phyloP scores from a whole-genome alignment of 306 rosid genomes.

The Alnus rubra region DNA sequence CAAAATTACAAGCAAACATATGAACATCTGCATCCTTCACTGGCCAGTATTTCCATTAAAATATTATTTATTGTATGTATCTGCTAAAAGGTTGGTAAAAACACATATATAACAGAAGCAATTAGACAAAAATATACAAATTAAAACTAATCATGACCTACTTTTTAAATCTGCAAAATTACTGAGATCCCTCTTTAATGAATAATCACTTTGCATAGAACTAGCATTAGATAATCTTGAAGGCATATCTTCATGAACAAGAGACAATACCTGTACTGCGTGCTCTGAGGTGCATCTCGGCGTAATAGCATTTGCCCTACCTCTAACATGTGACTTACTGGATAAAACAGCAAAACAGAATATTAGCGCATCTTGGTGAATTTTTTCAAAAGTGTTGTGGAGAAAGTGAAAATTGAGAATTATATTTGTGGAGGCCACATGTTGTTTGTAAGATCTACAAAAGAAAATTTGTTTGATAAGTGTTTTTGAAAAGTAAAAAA shows the following conservation, averaged over 20 bases:
- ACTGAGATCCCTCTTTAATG: neutral
- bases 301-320: constrained; percentile 60
- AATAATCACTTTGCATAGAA: neutral
- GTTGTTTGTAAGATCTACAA: no score
- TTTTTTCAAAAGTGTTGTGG: no score
- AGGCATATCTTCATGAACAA: neutral
- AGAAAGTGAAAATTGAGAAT: no score
- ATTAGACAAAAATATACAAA: neutral
- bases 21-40: constrained; percentile 1
- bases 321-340: constrained; percentile 73
- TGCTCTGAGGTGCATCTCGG: constrained; percentile 68
- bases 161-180: neutral
- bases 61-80: neutral
- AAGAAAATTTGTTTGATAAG: no score
- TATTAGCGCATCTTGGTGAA: neutral
- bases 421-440: no score
- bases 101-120: neutral
- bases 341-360: constrained; percentile 19
- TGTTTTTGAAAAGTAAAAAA: no score
- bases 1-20: constrained; percentile 6
- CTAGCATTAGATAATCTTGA: neutral
- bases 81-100: neutral
- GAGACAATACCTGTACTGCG: constrained; percentile 49
- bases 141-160: neutral
- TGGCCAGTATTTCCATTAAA: neutral